These are phyloP conservation scores for Dorcoceras hygrometricum DNA, from an alignment of 257 asterid species.

Conservation along the genomic window DNA sequence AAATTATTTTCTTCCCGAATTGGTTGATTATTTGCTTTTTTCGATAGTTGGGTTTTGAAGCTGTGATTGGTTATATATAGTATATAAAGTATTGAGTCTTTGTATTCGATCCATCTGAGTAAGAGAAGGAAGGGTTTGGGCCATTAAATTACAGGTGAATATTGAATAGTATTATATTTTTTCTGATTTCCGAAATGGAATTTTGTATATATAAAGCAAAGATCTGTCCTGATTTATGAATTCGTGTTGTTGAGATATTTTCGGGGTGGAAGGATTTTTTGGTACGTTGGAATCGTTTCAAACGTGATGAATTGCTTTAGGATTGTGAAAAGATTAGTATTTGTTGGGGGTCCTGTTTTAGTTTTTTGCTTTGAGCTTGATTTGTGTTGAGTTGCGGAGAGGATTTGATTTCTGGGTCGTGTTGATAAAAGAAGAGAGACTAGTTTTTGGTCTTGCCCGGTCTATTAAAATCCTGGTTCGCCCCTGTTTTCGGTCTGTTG, in stretches of 20 bases:
- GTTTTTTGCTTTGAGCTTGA: conserved; percentile 10
- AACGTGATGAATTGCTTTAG: not conserved
- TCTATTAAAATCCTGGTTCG: conserved; percentile 1
- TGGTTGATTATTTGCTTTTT: not conserved
- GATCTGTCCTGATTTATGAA: not conserved
- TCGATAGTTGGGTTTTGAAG: not conserved
- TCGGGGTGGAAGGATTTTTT: not conserved
- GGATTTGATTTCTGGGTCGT: conserved; percentile 1
- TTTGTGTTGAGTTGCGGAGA: conserved; percentile 10
- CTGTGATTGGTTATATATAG: not conserved
- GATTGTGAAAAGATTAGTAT: not conserved
- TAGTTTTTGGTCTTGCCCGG: conserved; percentile 6
- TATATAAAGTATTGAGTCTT: not conserved
- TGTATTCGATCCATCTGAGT: not conserved
- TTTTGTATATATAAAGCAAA: not conserved
- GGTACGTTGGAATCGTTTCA: not conserved
- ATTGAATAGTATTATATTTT: not conserved
- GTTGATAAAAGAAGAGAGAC: conserved; percentile 7
- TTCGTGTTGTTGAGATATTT: not conserved
- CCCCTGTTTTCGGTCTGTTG: conserved; percentile 10
- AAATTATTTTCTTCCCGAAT: not conserved
- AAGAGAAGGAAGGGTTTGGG: not conserved
- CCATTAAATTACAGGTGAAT: not conserved
- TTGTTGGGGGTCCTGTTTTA: not conserved
- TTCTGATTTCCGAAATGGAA: not conserved